A percentile compares a stretch with the other conserved stretches of the same genome.
These are phyloP conservation scores for Danielia oregonensis DNA, from an alignment of 805 yeast species.

Conservation along the genomic window DNA sequence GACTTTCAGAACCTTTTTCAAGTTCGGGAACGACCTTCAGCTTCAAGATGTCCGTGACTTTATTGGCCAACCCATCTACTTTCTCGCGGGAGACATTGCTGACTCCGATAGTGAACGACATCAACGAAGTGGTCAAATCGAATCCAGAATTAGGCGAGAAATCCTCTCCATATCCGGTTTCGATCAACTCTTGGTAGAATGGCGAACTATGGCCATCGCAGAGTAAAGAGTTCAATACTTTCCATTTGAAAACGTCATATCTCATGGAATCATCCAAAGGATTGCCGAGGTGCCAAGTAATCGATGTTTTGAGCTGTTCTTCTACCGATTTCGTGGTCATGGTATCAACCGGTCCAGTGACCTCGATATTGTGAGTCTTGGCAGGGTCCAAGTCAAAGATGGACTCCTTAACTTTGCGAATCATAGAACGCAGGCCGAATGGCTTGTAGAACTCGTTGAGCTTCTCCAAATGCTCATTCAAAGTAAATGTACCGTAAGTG, in stretches of 20 bases:
- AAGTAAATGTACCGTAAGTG: slow-evolving; percentile 79
- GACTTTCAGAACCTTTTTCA: slow-evolving; percentile 15
- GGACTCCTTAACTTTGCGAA: slow-evolving; percentile 42
- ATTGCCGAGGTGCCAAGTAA: slow-evolving; percentile 85
- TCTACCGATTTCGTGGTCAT: slow-evolving; percentile 54
- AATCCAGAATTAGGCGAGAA: slow-evolving; percentile 85
- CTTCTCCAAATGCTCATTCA: slow-evolving; percentile 55
- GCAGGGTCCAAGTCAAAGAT: slow-evolving; percentile 28
- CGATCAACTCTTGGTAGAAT: slow-evolving; percentile 81
- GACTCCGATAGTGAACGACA: slow-evolving; percentile 79
- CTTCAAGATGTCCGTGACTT: slow-evolving; percentile 45
- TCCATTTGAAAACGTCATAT: slow-evolving; percentile 69
- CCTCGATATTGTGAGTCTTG: slow-evolving; percentile 17
- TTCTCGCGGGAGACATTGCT: slow-evolving; percentile 61
- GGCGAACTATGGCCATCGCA: slow-evolving; percentile 93
- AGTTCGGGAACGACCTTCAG: slow-evolving; percentile 35
- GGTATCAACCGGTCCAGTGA: slow-evolving; percentile 73
- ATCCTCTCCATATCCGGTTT: slow-evolving; percentile 79
- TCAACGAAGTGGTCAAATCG: slow-evolving; percentile 73
- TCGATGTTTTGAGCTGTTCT: slow-evolving; percentile 71
- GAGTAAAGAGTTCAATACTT: slow-evolving; percentile 63
- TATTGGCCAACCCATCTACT: slow-evolving; percentile 45
- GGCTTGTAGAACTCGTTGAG: slow-evolving; percentile 47
- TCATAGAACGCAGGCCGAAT: slow-evolving; percentile 49
- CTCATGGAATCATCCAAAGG: slow-evolving; percentile 51